Evolutionary conservation across 139 green algal species (phyloP), one percentile per base, ranked within the genome.

Genomic region (Cymbomonas tetramitiformis): DNA sequence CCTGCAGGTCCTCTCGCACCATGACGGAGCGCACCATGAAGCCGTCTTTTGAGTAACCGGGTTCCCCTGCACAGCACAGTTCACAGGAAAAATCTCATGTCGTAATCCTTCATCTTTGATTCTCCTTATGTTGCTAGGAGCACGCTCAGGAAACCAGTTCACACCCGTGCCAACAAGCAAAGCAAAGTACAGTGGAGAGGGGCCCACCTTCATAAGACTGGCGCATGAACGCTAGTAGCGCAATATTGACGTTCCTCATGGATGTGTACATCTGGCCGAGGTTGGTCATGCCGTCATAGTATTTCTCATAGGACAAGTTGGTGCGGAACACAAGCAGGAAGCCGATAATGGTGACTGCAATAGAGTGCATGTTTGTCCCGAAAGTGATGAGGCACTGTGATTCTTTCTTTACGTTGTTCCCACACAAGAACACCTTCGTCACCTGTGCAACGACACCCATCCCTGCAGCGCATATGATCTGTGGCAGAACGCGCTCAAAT

Each of bases 401-500:
- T 1, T 26, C 7, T 3, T 24, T 6, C 30, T 30, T 31, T 3
- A 65, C 57, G 3, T 48, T 28, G 2, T 48, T 28, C 1, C 43
- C 57, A 24, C 57, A 65, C 30, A 46, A 15, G 2, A 19, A 21
- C 19, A 48, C 9, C 49, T 65, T 65, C 7, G 24, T 4, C 30
- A 21, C 9, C 38, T 65, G 48, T 3, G 57, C 57, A 5, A 34
- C 7, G 2, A 31, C 8, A 24, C 43, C 57, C 8, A 65, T 12
- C 21, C 23, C 3, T 3, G 18, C 57, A 10, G 44, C 26, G 7
- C 48, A 18, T 9, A 65, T 4, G 4, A 56, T 33, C 33, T 56
- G 57, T 21, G 31, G 24, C 1, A 38, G 2, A 19, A 65, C n/a
- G 31, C 3, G 21, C n/a, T 15, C 12, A 2, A 56, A 12, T 6